These are phyloP conservation scores for Sphaerostilbella broomeana DNA, from an alignment of 2,329 filamentous ascomycete genomes.

Conservation along the genomic window DNA sequence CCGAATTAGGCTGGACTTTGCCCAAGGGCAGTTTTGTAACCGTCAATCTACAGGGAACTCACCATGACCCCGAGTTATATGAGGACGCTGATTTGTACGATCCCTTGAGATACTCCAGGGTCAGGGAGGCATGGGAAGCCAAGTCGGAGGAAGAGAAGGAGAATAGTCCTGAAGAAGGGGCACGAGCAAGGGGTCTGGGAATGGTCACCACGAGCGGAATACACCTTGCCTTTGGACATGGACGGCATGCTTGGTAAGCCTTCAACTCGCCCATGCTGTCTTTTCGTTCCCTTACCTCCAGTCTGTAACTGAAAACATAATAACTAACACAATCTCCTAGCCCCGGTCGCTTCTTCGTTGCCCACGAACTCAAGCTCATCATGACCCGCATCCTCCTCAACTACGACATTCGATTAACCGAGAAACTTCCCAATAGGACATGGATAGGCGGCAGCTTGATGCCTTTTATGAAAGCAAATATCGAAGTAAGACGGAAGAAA, in stretches of 20 bases:
- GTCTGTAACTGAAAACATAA: background rate
- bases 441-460: slow-evolving; percentile 40
- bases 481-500: slow-evolving; percentile 21
- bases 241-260: slow-evolving; percentile 42
- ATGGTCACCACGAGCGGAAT: slow-evolving; percentile 47
- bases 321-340: slow-evolving; percentile 22
- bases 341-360: slow-evolving; percentile 50
- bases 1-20: slow-evolving; percentile 24
- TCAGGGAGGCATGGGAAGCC: slow-evolving; percentile 33
- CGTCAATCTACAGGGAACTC: slow-evolving; percentile 37
- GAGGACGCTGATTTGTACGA: slow-evolving; percentile 37
- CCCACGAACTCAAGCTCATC: slow-evolving; percentile 50
- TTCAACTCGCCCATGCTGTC: slow-evolving; percentile 1
- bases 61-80: slow-evolving; percentile 42
- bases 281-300: background rate
- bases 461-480: slow-evolving; percentile 21
- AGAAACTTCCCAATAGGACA: slow-evolving; percentile 32
- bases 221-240: slow-evolving; percentile 51
- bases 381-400: slow-evolving; percentile 44
- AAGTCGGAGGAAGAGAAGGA: slow-evolving; percentile 23
- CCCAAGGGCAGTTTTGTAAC: slow-evolving; percentile 38
- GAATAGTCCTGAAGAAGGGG: slow-evolving; percentile 24
- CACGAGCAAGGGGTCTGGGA: slow-evolving; percentile 33
- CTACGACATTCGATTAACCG: slow-evolving; percentile 43
- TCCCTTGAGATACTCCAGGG: slow-evolving; percentile 41